These are phyloP conservation scores for Russula ochroleuca DNA, from an alignment of 768 basidiomycete species.

Conservation along the genomic window DNA sequence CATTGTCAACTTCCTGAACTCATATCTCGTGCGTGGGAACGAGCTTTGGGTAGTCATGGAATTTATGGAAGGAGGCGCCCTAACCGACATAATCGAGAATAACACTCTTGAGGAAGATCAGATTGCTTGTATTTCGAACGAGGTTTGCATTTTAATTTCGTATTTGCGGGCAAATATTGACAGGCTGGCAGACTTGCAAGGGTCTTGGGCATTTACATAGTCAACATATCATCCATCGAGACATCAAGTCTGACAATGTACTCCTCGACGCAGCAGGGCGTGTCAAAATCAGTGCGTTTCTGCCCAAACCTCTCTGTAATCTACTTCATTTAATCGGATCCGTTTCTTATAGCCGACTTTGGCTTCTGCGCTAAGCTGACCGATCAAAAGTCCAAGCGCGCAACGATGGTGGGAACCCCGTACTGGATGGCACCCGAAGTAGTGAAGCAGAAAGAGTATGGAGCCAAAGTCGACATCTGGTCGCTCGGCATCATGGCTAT, in stretches of 20 bases:
- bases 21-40: conserved; percentile 80
- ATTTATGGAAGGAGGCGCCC: conserved; percentile 96
- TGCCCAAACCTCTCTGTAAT: background rate
- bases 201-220: conserved; percentile 90
- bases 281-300: conserved; percentile 90
- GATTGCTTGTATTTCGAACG: conserved; percentile 85
- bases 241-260: conserved; percentile 97
- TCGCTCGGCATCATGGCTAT: conserved; percentile 98
- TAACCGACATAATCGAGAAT: conserved; percentile 97
- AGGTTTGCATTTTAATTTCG: conserved; percentile 51
- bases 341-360: conserved; percentile 68
- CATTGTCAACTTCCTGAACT: conserved; percentile 92
- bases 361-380: conserved; percentile 96
- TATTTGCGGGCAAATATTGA: conserved; percentile 1
- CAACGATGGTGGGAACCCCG: conserved; percentile 97
- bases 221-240: conserved; percentile 93
- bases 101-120: conserved; percentile 94
- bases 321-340: background rate
- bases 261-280: conserved; percentile 87
- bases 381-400: conserved; percentile 93
- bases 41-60: conserved; percentile 99
- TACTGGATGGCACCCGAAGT: conserved; percentile 99
- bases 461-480: conserved; percentile 96
- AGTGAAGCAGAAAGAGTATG: conserved; percentile 95
- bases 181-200: conserved; percentile 72